Percentiles rank a stretch among this genome's conserved stretches.
phyloP scores from a whole-genome alignment of 139 green algal species.

The Chlorella sp. region DNA sequence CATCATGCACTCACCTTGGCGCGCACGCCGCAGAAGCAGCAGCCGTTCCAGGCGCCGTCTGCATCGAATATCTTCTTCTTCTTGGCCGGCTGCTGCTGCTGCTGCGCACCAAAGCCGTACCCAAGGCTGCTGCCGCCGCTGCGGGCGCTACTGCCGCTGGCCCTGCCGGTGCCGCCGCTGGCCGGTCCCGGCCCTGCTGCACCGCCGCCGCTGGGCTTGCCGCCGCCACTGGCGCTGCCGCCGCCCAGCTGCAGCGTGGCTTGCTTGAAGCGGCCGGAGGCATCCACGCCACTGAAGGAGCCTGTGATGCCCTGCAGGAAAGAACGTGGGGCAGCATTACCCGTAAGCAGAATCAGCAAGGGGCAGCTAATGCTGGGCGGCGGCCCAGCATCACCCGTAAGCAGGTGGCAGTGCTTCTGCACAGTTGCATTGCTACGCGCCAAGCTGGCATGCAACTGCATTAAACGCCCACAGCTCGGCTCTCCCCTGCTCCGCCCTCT shows the following conservation, averaged over 20 bases:
- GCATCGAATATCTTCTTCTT: slow-evolving; percentile 29
- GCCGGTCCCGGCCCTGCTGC: not conserved
- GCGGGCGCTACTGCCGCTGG: not conserved
- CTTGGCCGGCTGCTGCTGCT: slow-evolving; percentile 3
- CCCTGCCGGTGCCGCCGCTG: not conserved
- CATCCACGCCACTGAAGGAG: slow-evolving; percentile 24
- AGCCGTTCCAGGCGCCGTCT: slow-evolving; percentile 24
- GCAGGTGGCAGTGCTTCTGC: no score
- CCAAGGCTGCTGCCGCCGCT: no score
- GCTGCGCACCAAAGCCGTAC: not conserved
- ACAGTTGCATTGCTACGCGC: no score
- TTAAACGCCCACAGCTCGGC: no score
- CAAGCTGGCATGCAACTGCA: no score
- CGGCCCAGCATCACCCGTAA: no score
- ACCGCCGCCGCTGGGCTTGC: not conserved
- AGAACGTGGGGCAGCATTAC: no score
- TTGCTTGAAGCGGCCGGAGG: slow-evolving; percentile 15
- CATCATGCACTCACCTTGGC: slow-evolving; percentile 14
- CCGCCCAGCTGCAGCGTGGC: not conserved
- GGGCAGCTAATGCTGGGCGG: no score
- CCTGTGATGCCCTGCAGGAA: not conserved
- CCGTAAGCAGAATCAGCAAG: no score
- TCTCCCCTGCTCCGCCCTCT: no score
- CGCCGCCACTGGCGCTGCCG: not conserved
- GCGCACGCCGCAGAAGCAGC: slow-evolving; percentile 29